Evolutionary conservation across 345 rosid species (phyloP), one percentile per base, ranked within the genome.

Genomic region (Geranium brycei): DNA sequence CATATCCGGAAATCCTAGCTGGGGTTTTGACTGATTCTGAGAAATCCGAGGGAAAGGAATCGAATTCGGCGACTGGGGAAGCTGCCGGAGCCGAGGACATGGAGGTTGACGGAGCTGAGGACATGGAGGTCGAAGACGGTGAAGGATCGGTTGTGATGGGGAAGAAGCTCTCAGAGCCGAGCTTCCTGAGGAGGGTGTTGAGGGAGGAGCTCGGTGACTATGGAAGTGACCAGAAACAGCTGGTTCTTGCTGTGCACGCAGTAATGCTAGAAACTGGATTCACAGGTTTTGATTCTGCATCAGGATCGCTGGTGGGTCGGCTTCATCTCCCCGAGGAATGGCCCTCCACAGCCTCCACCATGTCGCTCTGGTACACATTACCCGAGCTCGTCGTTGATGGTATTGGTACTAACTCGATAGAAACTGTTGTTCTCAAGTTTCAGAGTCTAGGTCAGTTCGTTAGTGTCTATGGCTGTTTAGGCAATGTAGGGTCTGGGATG

Each of bases 211-310:
- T 80, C 62, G 80, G 73, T 53, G 76, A 72, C 58, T 71, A 63
- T n/a, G 66, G 75, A 17, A 61, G 71, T 47, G 73, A 73, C 28
- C 78, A 70, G 32, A 77, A 79, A 74, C 77, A 70, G 13, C 59
- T 89, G 57, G 80, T 77, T 51, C 13, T 78, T 41, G 86, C 93
- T 3, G 77, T 87, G 66, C 96, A 87, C 31, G 89, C 95, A 0
- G 85, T 89, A 23, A 73, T 91, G 58, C 64, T 84, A 35, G 89
- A 91, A 41, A 83, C 87, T n/a, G 91, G 92, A 13, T 89, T 87
- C 59, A 75, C 80, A 15, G 77, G 82, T 12, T 64, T 77, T 4
- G 74, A 84, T 74, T 28, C 77, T 0, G 66, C 58, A 19, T 80
- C 86, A n/a, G 70, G 79, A 4, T 59, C 47, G 63, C 69, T 66